Evolutionary conservation across 1,284 basidiomycete genomes (phyloP), one percentile per base, ranked within the genome.

Genomic region (Ceratobasidium theobromae): DNA sequence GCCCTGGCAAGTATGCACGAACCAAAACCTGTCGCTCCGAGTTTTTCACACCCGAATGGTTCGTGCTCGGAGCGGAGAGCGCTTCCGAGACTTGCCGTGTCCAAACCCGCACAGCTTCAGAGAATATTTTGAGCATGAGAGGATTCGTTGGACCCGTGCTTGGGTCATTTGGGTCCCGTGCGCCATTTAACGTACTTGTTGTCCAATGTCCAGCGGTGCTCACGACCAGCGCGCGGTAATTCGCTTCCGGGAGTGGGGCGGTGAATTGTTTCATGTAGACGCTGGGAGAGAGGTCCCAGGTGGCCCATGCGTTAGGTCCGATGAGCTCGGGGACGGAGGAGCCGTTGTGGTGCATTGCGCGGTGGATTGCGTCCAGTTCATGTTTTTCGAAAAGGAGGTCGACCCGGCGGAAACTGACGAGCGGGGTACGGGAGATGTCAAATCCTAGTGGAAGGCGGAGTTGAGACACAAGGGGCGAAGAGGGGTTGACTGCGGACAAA

Each of bases 141-240:
- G 85, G 83, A 0, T 84, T 85, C 41, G 77, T 77, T 0, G 79
- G 78, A 0, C 74, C 75, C 11, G 72, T 74, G 0, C 75, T 73
- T 9, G 73, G 72, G 21, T 75, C 74, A 0, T 69, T 71, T 18
- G 78, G 75, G 55, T 82, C 75, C 1, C 74, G 74, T 66, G 82
- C 81, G 3, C 81, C 85, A 8, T 74, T 71, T 72, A 87, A 80
- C 33, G 84, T 72, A 1, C 78, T 81, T 5, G 82, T 82, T 1
- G 84, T 86, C 86, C 86, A 88, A 72, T 88, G 86, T 1, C 86
- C 86, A 3, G 76, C 86, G 0, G 86, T 87, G 74, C 80, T 84
- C 27, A 82, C 79, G 67, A 88, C 71, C 72, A 88, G 75, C 11
- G 84, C 86, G 43, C 79, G 79, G 72, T 86, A 88, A 69, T 84